A percentile compares a stretch with the other conserved stretches of the same genome.
phyloP scores from a whole-genome alignment of 768 basidiomycete genomes.

The Leccinum broughii region DNA sequence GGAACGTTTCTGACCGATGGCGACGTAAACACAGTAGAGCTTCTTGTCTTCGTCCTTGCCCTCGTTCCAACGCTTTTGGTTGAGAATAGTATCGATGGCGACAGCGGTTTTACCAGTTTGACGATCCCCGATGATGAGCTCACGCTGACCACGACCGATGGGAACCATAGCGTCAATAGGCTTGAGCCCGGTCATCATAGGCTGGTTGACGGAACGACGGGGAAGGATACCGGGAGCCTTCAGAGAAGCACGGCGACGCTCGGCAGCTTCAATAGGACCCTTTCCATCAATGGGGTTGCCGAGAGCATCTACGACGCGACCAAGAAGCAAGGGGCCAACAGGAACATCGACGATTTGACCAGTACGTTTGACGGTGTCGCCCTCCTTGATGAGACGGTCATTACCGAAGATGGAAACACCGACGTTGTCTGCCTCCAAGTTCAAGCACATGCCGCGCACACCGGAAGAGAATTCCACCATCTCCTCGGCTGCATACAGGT shows the following conservation, averaged over 20 bases:
- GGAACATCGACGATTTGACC: conserved; percentile 99
- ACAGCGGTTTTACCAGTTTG: conserved; percentile 99
- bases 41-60: conserved; percentile 96
- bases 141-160: conserved; percentile 99
- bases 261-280: conserved; percentile 90
- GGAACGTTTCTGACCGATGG: conserved; percentile 98
- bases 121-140: conserved; percentile 99
- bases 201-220: conserved; percentile 99
- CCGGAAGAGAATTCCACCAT: conserved; percentile 99
- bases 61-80: conserved; percentile 99
- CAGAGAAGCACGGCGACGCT: conserved; percentile 95
- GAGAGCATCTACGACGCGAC: conserved; percentile 98
- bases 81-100: conserved; percentile 99
- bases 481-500: conserved; percentile 76
- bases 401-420: conserved; percentile 99
- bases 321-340: conserved; percentile 94
- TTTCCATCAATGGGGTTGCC: conserved; percentile 99
- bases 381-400: conserved; percentile 98
- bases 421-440: conserved; percentile 99
- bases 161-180: conserved; percentile 99
- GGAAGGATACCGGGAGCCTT: conserved; percentile 99
- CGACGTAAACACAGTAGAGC: conserved; percentile 99
- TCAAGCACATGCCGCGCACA: conserved; percentile 99
- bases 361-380: conserved; percentile 99
- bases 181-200: conserved; percentile 99